Evolutionary conservation across 345 rosid genomes (phyloP).

Genomic region (Bruguiera gymnorhiza): DNA sequence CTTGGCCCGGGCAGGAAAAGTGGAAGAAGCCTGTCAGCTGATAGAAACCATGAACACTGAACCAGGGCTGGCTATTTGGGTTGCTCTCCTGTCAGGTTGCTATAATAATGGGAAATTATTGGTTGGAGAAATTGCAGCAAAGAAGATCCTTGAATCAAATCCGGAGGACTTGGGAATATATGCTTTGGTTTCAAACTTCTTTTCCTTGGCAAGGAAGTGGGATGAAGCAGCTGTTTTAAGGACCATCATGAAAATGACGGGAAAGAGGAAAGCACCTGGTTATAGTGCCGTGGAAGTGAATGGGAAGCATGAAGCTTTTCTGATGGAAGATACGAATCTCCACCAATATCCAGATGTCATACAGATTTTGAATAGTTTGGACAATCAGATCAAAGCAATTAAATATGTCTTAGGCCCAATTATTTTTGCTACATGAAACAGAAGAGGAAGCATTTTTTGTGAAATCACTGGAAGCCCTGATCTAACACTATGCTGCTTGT

Average conservation of each 20-base stretch:
- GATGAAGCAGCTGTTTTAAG: slow-evolving; percentile 52
- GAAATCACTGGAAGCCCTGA: background rate
- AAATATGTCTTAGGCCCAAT: slow-evolving; percentile 4
- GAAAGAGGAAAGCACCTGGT: slow-evolving; percentile 63
- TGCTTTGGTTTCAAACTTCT: slow-evolving; percentile 65
- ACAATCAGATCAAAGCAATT: slow-evolving; percentile 41
- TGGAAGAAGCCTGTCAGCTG: slow-evolving; percentile 57
- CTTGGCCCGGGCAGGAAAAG: slow-evolving; percentile 61
- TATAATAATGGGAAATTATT: slow-evolving; percentile 42
- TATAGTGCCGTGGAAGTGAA: slow-evolving; percentile 54
- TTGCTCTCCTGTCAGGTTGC: slow-evolving; percentile 79
- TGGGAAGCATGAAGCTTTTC: slow-evolving; percentile 52
- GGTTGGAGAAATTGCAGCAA: slow-evolving; percentile 59
- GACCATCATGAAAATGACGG: slow-evolving; percentile 52
- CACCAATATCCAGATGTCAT: slow-evolving; percentile 36
- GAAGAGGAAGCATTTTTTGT: slow-evolving; percentile 1
- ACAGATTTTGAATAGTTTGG: slow-evolving; percentile 38
- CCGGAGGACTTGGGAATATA: slow-evolving; percentile 59
- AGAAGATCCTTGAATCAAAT: slow-evolving; percentile 49
- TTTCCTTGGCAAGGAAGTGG: slow-evolving; percentile 56
- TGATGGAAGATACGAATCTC: slow-evolving; percentile 63
- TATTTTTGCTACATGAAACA: slow-evolving; percentile 1
- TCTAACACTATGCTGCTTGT: background rate
- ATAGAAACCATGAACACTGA: slow-evolving; percentile 44
- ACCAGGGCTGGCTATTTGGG: slow-evolving; percentile 59